These are phyloP conservation scores for Erysiphe pulchra DNA, from an alignment of 2,329 filamentous ascomycete species.

Conservation along the genomic window DNA sequence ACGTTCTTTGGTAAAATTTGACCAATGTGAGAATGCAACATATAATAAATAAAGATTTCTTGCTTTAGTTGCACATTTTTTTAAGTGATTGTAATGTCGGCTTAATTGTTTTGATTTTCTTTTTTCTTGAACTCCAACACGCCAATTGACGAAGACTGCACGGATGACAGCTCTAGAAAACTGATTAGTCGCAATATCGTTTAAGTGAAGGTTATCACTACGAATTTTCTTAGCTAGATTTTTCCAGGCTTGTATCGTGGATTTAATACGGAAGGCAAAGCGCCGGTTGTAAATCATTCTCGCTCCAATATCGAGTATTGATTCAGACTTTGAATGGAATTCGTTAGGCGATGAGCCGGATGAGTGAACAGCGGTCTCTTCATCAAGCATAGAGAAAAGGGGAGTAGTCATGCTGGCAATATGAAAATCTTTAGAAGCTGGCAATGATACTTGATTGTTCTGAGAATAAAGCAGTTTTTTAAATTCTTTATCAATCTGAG, in stretches of 20 bases:
- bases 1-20: conserved; percentile 34
- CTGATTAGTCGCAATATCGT: conserved; percentile 20
- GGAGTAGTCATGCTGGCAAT: conserved; percentile 7
- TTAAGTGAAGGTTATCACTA: conserved; percentile 16
- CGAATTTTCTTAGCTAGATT: conserved; percentile 11
- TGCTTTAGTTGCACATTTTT: conserved; percentile 33
- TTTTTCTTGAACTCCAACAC: conserved; percentile 12
- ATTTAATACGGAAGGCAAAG: conserved; percentile 3
- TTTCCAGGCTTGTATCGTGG: conserved; percentile 8
- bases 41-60: conserved; percentile 38
- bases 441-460: background rate
- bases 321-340: conserved; percentile 1
- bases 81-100: conserved; percentile 26
- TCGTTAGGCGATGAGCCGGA: background rate
- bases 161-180: conserved; percentile 25
- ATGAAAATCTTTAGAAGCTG: conserved; percentile 5
- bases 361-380: conserved; percentile 2
- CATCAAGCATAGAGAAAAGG: conserved; percentile 6
- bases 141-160: conserved; percentile 26
- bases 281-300: conserved; percentile 8
- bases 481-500: conserved; percentile 8
- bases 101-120: conserved; percentile 17
- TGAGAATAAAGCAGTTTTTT: conserved; percentile 1
- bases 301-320: conserved; percentile 7
- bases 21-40: conserved; percentile 45